Percentiles rank a stretch among this genome's conserved stretches.
These are phyloP conservation scores for Mycena amicta DNA, from an alignment of 768 basidiomycete genomes.

Conservation along the genomic window DNA sequence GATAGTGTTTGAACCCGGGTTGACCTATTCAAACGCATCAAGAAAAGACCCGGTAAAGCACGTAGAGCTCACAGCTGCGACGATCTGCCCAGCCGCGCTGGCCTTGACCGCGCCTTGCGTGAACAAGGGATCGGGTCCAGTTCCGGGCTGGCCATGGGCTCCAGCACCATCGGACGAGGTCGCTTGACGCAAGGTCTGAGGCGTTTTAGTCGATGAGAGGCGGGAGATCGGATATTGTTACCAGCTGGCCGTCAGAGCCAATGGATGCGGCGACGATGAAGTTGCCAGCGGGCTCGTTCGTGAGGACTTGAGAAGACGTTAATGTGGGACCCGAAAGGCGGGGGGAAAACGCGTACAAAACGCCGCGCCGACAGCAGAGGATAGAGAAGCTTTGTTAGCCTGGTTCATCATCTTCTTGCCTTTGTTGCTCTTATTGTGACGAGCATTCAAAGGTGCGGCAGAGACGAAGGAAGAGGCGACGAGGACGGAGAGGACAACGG, in stretches of 20 bases:
- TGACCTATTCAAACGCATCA: too few relatives aligned
- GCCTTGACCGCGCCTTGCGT: slow-evolving; percentile 45
- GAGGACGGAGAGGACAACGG: slow-evolving; percentile 23
- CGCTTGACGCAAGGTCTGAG: slow-evolving; percentile 32
- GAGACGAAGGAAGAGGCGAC: slow-evolving; percentile 18
- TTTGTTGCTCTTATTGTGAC: slow-evolving; percentile 3
- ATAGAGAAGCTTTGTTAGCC: not conserved
- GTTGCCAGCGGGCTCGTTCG: slow-evolving; percentile 51
- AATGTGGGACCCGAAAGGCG: not conserved
- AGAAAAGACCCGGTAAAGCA: not conserved
- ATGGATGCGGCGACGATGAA: slow-evolving; percentile 46
- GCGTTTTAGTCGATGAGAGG: too few relatives aligned
- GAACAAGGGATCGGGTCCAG: slow-evolving; percentile 44
- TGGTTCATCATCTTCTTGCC: slow-evolving; percentile 16
- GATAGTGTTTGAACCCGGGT: slow-evolving; percentile 52
- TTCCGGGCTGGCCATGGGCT: slow-evolving; percentile 34
- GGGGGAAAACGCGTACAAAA: slow-evolving; percentile 25
- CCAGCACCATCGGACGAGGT: slow-evolving; percentile 38
- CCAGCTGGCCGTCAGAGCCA: slow-evolving; percentile 44
- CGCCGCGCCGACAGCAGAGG: slow-evolving; percentile 31
- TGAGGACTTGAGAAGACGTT: slow-evolving; percentile 43
- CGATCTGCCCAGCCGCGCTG: slow-evolving; percentile 33
- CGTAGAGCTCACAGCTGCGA: slow-evolving; percentile 28
- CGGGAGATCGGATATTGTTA: too few relatives aligned
- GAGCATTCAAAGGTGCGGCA: slow-evolving; percentile 13